Base-by-base conservation (phyloP, 1,284 basidiomycete species). In the Ceratobasidium sp. region DNA sequence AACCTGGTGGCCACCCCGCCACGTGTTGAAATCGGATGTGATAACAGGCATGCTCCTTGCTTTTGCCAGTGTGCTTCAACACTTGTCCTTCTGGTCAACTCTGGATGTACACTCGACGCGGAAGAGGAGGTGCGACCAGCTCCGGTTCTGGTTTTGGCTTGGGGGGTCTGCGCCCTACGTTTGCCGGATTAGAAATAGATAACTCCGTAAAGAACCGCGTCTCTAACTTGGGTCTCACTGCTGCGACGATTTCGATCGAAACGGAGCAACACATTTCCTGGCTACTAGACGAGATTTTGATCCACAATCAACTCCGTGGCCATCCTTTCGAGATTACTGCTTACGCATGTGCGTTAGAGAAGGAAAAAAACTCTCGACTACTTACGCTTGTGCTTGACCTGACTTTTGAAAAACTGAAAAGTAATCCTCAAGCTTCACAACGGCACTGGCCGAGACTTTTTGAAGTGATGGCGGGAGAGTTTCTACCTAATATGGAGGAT, bases 291-390 rank as follows among this genome's bases (percentile, higher is more conserved):
- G 39, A 66, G 63, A 18, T 66, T 23, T n/a, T 66, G 9, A 10
- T 66, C 4, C 33, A 40, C 13, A 18, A 39, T 12, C 63, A 66
- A 23, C 42, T 66, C 23, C 13, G 3, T 18, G 63, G 42, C 13
- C 33, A 66, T 18, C 10, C 63, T n/a, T 44, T 66, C 20, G 40
- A 66, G 42, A 28, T 66, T 26, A 42, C 42, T 18, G 63, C 63
- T 12, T 66, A 66, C 20, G 63, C 63, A 20, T 66, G 63, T 26
- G 63, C 63, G 6, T 44, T 66, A 26, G 63, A 40, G 40, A 66
- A 46, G 40, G 63, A 66, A 40, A 44, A 42, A 40, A 39, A 66
- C 63, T 6, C 10, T 66, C 63, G 63, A 44, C 42, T 66, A 23
- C 63, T 66, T 46, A 39, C 63, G 15, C 23, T 66, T 10, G 23